Evolutionary conservation across 2,329 filamentous ascomycete genomes (phyloP).

Genomic region (Tolypocladium ophioglossoides): DNA sequence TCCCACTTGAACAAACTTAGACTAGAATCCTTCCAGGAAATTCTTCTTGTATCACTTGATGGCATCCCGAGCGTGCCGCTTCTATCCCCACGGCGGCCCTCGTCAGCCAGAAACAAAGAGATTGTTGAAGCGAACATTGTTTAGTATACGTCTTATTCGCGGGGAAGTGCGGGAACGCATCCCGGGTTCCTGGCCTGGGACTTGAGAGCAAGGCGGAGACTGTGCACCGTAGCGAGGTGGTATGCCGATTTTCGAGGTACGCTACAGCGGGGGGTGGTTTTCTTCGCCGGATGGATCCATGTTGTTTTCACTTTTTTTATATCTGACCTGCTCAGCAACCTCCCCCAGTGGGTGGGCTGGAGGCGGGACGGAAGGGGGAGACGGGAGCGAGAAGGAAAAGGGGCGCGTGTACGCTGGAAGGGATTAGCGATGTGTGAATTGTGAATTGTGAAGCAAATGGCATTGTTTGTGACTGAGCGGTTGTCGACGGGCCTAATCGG

Average conservation of each 20-base stretch:
- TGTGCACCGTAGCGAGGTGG: neutral
- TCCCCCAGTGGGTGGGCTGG: neutral
- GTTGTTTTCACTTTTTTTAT: neutral
- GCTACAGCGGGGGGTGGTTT: neutral
- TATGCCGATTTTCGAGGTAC: neutral
- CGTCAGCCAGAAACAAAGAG: neutral
- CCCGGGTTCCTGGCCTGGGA: neutral
- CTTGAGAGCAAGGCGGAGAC: neutral
- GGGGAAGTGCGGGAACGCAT: neutral
- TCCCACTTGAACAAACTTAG: neutral
- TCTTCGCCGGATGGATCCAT: neutral
- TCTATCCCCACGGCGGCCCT: neutral
- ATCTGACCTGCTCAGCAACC: neutral
- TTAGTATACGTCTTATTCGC: neutral
- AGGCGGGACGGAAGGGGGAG: neutral
- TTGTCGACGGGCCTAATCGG: neutral
- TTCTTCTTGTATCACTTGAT: constrained; percentile 17
- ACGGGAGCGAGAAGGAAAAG: neutral
- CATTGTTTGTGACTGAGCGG: neutral
- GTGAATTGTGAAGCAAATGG: constrained; percentile 1
- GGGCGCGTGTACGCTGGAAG: neutral
- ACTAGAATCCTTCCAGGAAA: constrained; percentile 15
- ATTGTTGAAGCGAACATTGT: neutral
- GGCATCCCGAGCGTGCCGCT: neutral
- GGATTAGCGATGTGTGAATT: constrained; percentile 3